These are phyloP conservation scores for Aspergillus fijiensis DNA, from an alignment of 2,329 filamentous ascomycete genomes.

Conservation along the genomic window DNA sequence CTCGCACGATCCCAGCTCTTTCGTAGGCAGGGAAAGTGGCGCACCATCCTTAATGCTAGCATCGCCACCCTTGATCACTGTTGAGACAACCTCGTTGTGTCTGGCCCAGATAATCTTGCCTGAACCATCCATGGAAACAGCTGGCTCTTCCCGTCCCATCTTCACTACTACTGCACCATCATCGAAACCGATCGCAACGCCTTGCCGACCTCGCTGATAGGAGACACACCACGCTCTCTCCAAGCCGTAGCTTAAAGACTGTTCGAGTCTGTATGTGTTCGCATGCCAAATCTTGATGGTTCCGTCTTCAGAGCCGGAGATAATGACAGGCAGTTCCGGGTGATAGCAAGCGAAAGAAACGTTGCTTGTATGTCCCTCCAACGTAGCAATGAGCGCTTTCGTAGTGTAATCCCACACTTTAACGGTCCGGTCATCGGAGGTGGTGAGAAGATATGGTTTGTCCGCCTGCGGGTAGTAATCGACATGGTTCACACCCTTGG, in stretches of 20 bases:
- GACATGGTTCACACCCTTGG: slow-evolving; percentile 96
- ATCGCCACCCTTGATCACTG: slow-evolving; percentile 92
- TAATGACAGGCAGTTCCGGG: slow-evolving; percentile 92
- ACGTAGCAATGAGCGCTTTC: slow-evolving; percentile 91
- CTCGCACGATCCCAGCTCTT: slow-evolving; percentile 94
- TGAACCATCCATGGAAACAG: slow-evolving; percentile 93
- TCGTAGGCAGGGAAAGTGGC: slow-evolving; percentile 80
- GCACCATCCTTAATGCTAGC: slow-evolving; percentile 81
- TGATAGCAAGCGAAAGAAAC: slow-evolving; percentile 98
- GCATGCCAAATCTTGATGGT: slow-evolving; percentile 98
- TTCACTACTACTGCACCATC: slow-evolving; percentile 97
- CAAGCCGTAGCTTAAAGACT: slow-evolving; percentile 91
- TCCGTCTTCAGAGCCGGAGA: slow-evolving; percentile 95
- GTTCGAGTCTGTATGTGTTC: slow-evolving; percentile 93
- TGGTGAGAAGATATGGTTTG: slow-evolving; percentile 87
- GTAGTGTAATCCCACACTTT: slow-evolving; percentile 99
- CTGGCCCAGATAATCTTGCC: slow-evolving; percentile 96
- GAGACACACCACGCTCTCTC: slow-evolving; percentile 97
- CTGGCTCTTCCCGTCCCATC: slow-evolving; percentile 94
- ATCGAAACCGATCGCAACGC: slow-evolving; percentile 92
- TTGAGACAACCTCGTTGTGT: slow-evolving; percentile 91
- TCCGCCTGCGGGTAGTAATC: slow-evolving; percentile 75
- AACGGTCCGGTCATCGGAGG: slow-evolving; percentile 92
- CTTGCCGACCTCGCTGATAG: slow-evolving; percentile 91
- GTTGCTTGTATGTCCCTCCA: slow-evolving; percentile 96